Evolutionary conservation across 768 basidiomycete species (phyloP), one percentile per base, ranked within the genome.

Genomic region (Termitomyces sp.): DNA sequence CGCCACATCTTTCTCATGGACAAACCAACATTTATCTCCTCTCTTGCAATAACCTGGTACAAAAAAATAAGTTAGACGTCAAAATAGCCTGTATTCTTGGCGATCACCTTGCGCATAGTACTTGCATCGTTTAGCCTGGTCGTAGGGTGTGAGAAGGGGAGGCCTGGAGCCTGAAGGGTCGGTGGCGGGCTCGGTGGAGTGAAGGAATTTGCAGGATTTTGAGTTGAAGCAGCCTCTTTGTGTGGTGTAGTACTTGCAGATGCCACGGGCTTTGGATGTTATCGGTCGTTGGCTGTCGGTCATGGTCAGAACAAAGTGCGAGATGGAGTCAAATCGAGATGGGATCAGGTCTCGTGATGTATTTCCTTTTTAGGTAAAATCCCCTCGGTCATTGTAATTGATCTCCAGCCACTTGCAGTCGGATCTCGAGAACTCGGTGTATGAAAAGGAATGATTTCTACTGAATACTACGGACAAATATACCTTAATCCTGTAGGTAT

Each of bases 1-100:
- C n/a, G 27, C n/a, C 25, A 15, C 33, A 20, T 47, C 43, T 23
- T 60, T 50, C 41, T 63, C 73, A 63, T 93, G 90, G 31, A 72
- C 66, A 68, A 91, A 93, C 91, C 90, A 91, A 65, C 91, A 93
- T 32, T 70, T 67, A 42, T 81, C 81, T 12, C 87, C 89, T 31
- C 80, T 74, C 58, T 77, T 82, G 64, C 91, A 92, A 66, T 79
- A 88, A 0, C 91, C 90, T 89, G 25, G 22, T 27, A 10, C 23
- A 56, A 29, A 52, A 46, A 48, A 50, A 52, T 16, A 18, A 38
- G 50, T 25, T 22, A 33, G 35, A 10, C 40, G 23, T 41, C 43
- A 54, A 11, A 16, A 49, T 36, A 29, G 20, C 27, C 25, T 25
- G n/a, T 2, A 41, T 23, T 18, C 44, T 25, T 1, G 42, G 12